These are phyloP conservation scores for Phytophthora pseudosyringae DNA, from an alignment of 352 stramenopile species.

Conservation along the genomic window DNA sequence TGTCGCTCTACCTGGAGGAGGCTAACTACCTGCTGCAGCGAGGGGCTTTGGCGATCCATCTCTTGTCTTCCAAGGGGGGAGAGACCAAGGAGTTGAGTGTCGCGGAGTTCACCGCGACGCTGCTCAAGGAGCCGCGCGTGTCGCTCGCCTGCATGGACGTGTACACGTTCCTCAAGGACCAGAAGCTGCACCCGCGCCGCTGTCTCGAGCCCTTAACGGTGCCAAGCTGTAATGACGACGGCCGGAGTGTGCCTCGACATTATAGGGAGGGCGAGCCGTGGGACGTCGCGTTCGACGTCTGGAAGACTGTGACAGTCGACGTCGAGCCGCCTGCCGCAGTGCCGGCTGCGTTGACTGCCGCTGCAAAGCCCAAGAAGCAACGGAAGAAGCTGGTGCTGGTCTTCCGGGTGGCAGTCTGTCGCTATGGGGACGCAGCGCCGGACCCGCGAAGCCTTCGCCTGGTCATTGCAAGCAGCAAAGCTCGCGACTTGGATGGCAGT, in stretches of 20 bases:
- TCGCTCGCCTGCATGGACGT: constrained; percentile 54
- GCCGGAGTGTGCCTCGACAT: constrained; percentile 33
- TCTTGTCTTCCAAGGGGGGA: constrained; percentile 19
- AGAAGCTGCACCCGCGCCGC: constrained; percentile 71
- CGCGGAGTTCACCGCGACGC: constrained; percentile 34
- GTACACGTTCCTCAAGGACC: constrained; percentile 69
- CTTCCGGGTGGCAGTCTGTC: constrained; percentile 64
- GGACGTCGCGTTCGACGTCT: constrained; percentile 64
- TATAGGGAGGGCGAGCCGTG: constrained; percentile 15
- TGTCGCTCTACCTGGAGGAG: constrained; percentile 77
- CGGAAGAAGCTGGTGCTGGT: constrained; percentile 53
- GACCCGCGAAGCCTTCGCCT: constrained; percentile 24
- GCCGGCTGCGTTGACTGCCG: neutral
- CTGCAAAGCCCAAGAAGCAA: constrained; percentile 35
- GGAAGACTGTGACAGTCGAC: constrained; percentile 42
- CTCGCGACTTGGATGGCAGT: neutral
- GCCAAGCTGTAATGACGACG: constrained; percentile 1
- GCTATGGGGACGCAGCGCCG: constrained; percentile 50
- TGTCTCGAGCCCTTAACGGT: constrained; percentile 28
- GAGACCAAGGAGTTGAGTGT: constrained; percentile 26
- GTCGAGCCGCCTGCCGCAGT: neutral
- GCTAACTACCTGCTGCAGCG: constrained; percentile 69
- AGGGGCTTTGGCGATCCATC: constrained; percentile 52
- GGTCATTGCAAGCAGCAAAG: constrained; percentile 16
- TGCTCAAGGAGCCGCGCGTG: constrained; percentile 35